Conservation (phyloP, 441 rosid species). For the Gossypium lobatum region DNA sequence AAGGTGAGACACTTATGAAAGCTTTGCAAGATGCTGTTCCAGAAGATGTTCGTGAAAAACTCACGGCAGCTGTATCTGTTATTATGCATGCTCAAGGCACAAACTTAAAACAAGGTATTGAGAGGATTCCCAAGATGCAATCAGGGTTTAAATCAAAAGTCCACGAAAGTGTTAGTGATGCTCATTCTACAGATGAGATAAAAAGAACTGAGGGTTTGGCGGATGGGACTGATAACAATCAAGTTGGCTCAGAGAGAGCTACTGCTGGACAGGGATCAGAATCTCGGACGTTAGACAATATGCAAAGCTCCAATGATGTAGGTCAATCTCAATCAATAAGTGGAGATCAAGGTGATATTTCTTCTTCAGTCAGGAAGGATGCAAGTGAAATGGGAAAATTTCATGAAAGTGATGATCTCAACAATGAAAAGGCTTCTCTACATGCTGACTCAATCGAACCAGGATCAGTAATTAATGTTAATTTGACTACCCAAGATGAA, state of each 20-base stretch:
- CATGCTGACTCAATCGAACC: slow-evolving; percentile 35
- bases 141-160: slow-evolving; percentile 30
- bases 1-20: slow-evolving; percentile 76
- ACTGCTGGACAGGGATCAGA: slow-evolving; percentile 30
- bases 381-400: slow-evolving; percentile 34
- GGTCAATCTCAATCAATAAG: slow-evolving; percentile 29
- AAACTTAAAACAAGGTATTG: slow-evolving; percentile 41
- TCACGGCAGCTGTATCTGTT: slow-evolving; percentile 58
- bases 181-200: slow-evolving; percentile 34
- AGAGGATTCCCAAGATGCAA: slow-evolving; percentile 35
- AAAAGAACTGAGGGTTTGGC: slow-evolving; percentile 35
- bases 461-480: slow-evolving; percentile 29
- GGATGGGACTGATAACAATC: slow-evolving; percentile 32
- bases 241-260: slow-evolving; percentile 32
- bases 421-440: slow-evolving; percentile 34
- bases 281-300: slow-evolving; percentile 32
- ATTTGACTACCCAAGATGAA: slow-evolving; percentile 28
- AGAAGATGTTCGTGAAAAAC: slow-evolving; percentile 87
- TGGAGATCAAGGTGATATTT: slow-evolving; percentile 36
- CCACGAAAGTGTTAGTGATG: slow-evolving; percentile 39
- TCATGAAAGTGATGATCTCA: slow-evolving; percentile 33
- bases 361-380: slow-evolving; percentile 30
- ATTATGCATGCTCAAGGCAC: slow-evolving; percentile 50
- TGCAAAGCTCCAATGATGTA: slow-evolving; percentile 27
- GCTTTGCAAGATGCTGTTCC: slow-evolving; percentile 95